phyloP scores from a whole-genome alignment of 2,329 filamentous ascomycete genomes.

The Byssothecium circinans region DNA sequence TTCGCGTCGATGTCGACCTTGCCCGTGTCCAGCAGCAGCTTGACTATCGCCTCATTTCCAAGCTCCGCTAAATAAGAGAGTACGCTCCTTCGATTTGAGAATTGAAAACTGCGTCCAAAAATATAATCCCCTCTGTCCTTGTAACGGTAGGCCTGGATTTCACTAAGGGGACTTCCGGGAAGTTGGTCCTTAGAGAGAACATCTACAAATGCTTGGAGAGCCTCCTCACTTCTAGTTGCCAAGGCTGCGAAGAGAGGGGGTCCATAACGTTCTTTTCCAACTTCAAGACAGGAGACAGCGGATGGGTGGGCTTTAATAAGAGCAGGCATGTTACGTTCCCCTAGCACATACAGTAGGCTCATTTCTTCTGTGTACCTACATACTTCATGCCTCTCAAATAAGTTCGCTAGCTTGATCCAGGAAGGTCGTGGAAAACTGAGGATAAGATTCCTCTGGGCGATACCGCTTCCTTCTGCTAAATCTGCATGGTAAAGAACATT shows the following conservation, averaged over 20 bases:
- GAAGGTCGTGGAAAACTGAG: constrained; percentile 18
- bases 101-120: constrained; percentile 5
- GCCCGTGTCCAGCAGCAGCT: not conserved
- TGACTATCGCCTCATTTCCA: constrained; percentile 14
- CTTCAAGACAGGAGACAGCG: constrained; percentile 12
- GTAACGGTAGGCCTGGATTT: no score
- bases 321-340: constrained; percentile 4
- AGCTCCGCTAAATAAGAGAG: constrained; percentile 2
- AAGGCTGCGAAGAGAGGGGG: constrained; percentile 42
- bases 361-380: constrained; percentile 8
- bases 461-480: constrained; percentile 26
- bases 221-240: constrained; percentile 27
- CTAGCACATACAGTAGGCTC: constrained; percentile 7
- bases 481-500: constrained; percentile 50
- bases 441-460: constrained; percentile 18
- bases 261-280: constrained; percentile 33
- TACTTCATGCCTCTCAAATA: constrained; percentile 30
- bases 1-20: not conserved
- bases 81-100: constrained; percentile 2
- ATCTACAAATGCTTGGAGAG: not conserved
- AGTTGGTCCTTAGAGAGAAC: not conserved
- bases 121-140: not conserved
- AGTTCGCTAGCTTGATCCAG: constrained; percentile 35
- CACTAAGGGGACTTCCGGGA: no score
- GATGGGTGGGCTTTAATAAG: constrained; percentile 33